A percentile compares a stretch with the other conserved stretches of the same genome.
phyloP scores from a whole-genome alignment of 352 stramenopile genomes.

The Phytopythium kandeliae region DNA sequence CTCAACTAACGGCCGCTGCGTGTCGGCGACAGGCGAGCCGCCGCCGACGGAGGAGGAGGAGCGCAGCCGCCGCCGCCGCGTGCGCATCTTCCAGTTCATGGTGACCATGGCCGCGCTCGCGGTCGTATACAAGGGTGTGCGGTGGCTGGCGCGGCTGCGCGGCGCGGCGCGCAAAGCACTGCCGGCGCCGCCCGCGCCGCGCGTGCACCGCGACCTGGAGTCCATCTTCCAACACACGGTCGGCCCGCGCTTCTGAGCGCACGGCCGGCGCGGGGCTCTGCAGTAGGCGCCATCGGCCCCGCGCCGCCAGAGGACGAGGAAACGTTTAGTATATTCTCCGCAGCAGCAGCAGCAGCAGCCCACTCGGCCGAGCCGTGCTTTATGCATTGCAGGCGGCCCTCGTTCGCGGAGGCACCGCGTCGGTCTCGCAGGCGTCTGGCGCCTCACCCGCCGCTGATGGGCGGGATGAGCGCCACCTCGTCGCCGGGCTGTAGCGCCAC shows the following conservation, averaged over 20 bases:
- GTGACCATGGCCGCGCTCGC: slow-evolving; percentile 48
- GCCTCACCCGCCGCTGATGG: slow-evolving; percentile 60
- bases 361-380: too few species aligned
- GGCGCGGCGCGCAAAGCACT: slow-evolving; percentile 23
- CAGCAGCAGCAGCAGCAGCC: too few species aligned
- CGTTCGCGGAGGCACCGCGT: too few species aligned
- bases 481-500: slow-evolving; percentile 46
- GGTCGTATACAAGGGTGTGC: slow-evolving; percentile 50
- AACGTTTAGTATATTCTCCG: background rate
- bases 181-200: slow-evolving; percentile 18
- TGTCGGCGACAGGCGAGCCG: slow-evolving; percentile 35
- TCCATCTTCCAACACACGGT: slow-evolving; percentile 68
- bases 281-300: too few species aligned
- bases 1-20: too few species aligned
- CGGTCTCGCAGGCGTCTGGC: too few species aligned
- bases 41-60: slow-evolving; percentile 66
- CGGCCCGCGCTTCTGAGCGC: slow-evolving; percentile 6
- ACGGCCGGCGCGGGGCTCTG: background rate
- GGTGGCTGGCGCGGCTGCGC: slow-evolving; percentile 49
- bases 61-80: slow-evolving; percentile 53
- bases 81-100: slow-evolving; percentile 80
- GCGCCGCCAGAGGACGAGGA: too few species aligned
- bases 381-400: too few species aligned
- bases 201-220: slow-evolving; percentile 43
- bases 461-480: slow-evolving; percentile 78